Evolutionary conservation across 441 rosid species (phyloP).

Genomic region (Erodium chrysanthum): DNA sequence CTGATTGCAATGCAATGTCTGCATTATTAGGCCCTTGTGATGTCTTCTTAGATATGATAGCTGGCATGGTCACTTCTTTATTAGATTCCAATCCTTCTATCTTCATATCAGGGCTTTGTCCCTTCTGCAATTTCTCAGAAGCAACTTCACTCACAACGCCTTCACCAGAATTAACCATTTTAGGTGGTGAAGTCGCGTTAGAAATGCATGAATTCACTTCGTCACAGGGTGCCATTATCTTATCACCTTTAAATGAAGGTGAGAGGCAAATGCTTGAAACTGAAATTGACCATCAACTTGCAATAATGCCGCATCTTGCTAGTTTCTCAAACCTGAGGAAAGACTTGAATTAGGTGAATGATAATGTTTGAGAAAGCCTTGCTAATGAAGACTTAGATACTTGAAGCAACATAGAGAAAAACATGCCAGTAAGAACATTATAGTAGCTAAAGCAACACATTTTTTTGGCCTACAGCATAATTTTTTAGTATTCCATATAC

Average conservation of each 20-base stretch:
- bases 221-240: constrained; percentile 16
- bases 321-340: constrained; percentile 26
- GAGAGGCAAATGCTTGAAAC: constrained; percentile 11
- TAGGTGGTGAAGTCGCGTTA: constrained; percentile 23
- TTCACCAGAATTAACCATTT: constrained; percentile 35
- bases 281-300: constrained; percentile 16
- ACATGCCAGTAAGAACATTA: background rate
- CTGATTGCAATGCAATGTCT: constrained; percentile 20
- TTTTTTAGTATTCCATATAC: background rate
- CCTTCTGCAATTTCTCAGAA: constrained; percentile 26
- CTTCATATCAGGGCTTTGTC: constrained; percentile 17
- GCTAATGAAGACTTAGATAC: background rate
- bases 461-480: background rate
- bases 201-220: constrained; percentile 20
- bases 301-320: constrained; percentile 17
- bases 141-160: constrained; percentile 27
- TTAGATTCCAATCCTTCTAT: constrained; percentile 21
- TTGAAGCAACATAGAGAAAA: background rate
- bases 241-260: background rate
- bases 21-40: constrained; percentile 21
- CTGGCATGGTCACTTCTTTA: constrained; percentile 20
- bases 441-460: background rate
- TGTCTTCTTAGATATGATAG: constrained; percentile 23
- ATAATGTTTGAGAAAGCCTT: background rate
- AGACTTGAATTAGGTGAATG: background rate